Evolutionary conservation across 2,329 filamentous ascomycete genomes (phyloP).

Genomic region (Colletotrichum shisoi): DNA sequence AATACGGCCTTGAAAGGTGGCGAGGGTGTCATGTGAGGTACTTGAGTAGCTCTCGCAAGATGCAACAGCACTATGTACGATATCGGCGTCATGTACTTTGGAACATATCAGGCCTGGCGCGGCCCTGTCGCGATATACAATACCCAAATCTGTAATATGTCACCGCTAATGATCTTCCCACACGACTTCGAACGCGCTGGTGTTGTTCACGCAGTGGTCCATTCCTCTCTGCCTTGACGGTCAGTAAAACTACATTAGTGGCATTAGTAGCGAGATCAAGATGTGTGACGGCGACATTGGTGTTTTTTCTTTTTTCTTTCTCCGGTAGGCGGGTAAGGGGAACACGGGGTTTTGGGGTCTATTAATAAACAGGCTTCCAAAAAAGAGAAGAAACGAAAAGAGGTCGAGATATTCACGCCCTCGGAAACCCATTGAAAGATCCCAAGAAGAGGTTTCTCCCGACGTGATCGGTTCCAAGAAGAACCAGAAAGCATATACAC

Average conservation of each 20-base stretch:
- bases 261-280: not conserved
- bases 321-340: not conserved
- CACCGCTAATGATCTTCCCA: not conserved
- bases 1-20: not conserved
- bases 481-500: not conserved
- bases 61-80: not conserved
- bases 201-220: not conserved
- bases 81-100: constrained; percentile 9
- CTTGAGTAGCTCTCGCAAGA: not conserved
- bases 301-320: no score
- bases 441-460: not conserved
- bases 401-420: not conserved
- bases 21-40: not conserved
- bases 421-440: not conserved
- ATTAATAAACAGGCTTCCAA: not conserved
- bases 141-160: not conserved
- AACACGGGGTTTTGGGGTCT: not conserved
- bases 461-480: not conserved
- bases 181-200: no score
- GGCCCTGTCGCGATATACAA: constrained; percentile 3
- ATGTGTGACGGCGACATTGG: not conserved
- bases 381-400: not conserved
- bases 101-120: not conserved
- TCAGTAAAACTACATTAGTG: no score
- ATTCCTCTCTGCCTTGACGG: not conserved